Evolutionary conservation across 768 basidiomycete species (phyloP).

Genomic region (Xanthoconium stramineum): DNA sequence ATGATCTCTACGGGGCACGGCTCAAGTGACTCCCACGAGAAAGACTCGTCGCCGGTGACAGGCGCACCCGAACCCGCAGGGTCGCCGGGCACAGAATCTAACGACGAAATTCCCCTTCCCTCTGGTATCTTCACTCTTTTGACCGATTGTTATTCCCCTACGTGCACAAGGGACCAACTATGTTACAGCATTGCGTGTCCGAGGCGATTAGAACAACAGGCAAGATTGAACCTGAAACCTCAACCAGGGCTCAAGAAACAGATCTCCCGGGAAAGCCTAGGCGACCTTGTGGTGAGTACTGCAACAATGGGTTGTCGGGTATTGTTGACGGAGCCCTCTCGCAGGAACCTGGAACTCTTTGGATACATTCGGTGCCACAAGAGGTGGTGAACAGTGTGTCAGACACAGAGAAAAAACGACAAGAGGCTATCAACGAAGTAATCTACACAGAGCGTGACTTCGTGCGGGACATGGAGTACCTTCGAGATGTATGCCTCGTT

Average conservation of each 20-base stretch:
- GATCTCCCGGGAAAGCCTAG: conserved; percentile 75
- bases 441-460: conserved; percentile 94
- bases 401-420: conserved; percentile 90
- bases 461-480: conserved; percentile 96
- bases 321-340: conserved; percentile 23
- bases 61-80: conserved; percentile 15
- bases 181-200: conserved; percentile 99
- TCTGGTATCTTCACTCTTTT: conserved; percentile 94
- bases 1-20: conserved; percentile 29
- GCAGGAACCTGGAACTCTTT: conserved; percentile 79
- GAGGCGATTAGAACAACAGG: conserved; percentile 89
- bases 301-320: neutral
- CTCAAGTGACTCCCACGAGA: conserved; percentile 35
- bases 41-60: conserved; percentile 30
- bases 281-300: conserved; percentile 63
- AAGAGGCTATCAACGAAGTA: conserved; percentile 98
- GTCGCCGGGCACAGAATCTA: conserved; percentile 41
- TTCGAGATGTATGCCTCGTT: conserved; percentile 72
- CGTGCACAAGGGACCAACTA: conserved; percentile 89
- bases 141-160: conserved; percentile 97
- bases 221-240: conserved; percentile 90
- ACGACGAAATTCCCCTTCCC: conserved; percentile 73
- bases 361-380: conserved; percentile 95
- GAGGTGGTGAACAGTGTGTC: conserved; percentile 92
- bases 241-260: conserved; percentile 86